Percentiles rank a stretch among this genome's conserved stretches.
These are phyloP conservation scores for Pyrenula massariospora DNA, from an alignment of 495 filamentous ascomycete genomes.

Conservation along the genomic window DNA sequence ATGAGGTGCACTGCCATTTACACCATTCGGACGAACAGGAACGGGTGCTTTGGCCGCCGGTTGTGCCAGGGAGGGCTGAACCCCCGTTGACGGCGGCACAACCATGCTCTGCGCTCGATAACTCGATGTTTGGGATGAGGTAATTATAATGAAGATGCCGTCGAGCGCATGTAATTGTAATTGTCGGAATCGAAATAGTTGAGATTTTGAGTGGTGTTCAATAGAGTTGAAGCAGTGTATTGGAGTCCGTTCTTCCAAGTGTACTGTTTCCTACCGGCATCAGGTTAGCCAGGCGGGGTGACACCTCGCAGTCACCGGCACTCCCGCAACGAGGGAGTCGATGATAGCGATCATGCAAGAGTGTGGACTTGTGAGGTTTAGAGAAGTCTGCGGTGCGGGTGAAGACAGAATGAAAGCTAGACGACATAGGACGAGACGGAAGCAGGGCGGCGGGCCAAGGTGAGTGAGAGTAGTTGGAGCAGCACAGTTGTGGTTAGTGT, in stretches of 20 bases:
- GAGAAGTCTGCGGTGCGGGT: not conserved
- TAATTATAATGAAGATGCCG: not conserved
- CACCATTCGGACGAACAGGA: slow-evolving; percentile 35
- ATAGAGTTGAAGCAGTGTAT: not conserved
- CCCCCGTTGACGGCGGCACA: slow-evolving; percentile 38
- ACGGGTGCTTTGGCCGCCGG: slow-evolving; percentile 26
- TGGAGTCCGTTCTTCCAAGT: not conserved
- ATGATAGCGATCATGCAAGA: not conserved
- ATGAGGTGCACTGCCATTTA: slow-evolving; percentile 8
- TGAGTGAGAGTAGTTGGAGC: no score
- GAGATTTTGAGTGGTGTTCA: no score
- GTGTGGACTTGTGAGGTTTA: not conserved
- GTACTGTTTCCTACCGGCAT: not conserved
- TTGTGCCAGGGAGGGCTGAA: slow-evolving; percentile 19
- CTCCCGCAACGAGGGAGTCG: not conserved
- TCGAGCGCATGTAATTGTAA: not conserved
- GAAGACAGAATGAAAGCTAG: not conserved
- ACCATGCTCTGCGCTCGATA: slow-evolving; percentile 21
- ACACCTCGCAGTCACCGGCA: not conserved
- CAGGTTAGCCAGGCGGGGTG: no score
- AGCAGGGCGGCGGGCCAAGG: not conserved
- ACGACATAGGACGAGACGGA: not conserved
- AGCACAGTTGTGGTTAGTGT: no score
- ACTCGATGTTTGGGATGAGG: not conserved
- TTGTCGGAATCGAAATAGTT: no score